Base-by-base conservation (phyloP, 2,329 filamentous ascomycete genomes). In the Apiospora marii region DNA sequence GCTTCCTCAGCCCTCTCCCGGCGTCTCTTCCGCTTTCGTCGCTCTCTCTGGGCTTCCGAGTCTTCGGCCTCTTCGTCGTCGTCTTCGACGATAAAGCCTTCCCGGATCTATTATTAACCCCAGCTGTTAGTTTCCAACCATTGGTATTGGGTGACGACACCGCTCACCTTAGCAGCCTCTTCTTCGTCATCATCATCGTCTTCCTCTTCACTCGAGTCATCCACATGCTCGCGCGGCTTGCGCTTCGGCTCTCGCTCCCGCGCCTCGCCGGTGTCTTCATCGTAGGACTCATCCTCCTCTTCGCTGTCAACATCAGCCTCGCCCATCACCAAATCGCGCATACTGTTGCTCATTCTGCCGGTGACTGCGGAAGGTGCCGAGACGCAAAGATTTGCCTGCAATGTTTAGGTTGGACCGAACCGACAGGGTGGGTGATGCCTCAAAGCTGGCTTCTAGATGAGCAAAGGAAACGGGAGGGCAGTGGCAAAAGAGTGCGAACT, bases 21-120 rank as follows among this genome's bases (percentile, higher is more conserved):
- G 69, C 88, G 85, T 73, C 90, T 86, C 79, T 94, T 91, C 77
- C 94, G 92, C 85, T 96, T 97, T 82, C 91, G 90, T 80, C 91
- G 91, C 82, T 93, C 92, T 75, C 89, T 85, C 73, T 84, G 87
- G 73, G 86, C 86, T 72, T 89, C 85, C 41, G 84, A 84, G 48
- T 90, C 89, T 77, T 88, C 89, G 70, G 88, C 92, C 70, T 92
- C 90, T 44, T 91, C 91, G 68, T 92, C 89, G 73, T 94, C 93
- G 71, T 94, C 95, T 79, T 98, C 95, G 75, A 97, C 94, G 76
- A 99, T 98, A 84, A 98, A 99, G 37, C 95, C 96, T 85, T 97
- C 95, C 70, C 93, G 93, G 76, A 97, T 90, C 95, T 98, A 78
- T 14, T 7, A 46, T 34, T 22, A 48, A 30, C 27, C n/a, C 67